Conservation (phyloP, 2,329 filamentous ascomycete genomes). For the Colletotrichum eremochloae region DNA sequence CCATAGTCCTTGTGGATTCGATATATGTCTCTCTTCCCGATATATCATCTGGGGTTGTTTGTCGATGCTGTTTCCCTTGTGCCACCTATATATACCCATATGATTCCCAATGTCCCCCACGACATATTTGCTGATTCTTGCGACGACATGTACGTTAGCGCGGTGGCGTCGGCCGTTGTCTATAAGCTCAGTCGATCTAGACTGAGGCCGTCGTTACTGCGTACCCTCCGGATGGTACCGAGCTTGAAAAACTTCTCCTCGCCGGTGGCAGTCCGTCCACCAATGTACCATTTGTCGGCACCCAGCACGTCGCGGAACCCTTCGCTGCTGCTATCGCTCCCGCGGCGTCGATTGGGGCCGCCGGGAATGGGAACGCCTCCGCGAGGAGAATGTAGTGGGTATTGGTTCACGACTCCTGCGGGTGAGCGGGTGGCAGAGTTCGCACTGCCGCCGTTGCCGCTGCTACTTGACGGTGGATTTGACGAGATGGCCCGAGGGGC, state of each 20-base stretch:
- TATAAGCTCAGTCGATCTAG: constrained; percentile 81
- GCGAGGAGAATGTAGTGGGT: constrained; percentile 48
- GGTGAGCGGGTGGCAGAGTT: constrained; percentile 41
- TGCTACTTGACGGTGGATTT: constrained; percentile 22
- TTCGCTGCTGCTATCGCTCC: constrained; percentile 81
- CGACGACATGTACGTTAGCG: constrained; percentile 44
- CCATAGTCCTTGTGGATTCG: constrained; percentile 14
- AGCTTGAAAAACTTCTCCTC: constrained; percentile 87
- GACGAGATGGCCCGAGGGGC: constrained; percentile 40
- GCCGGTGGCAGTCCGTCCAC: constrained; percentile 80
- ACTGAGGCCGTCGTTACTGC: constrained; percentile 81
- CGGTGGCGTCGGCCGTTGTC: constrained; percentile 35
- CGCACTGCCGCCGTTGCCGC: not conserved
- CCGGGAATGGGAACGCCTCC: constrained; percentile 57
- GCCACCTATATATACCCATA: constrained; percentile 23
- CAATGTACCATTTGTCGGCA: constrained; percentile 86
- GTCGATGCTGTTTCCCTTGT: constrained; percentile 25
- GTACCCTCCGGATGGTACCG: constrained; percentile 78
- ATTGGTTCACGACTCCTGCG: constrained; percentile 47
- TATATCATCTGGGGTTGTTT: constrained; percentile 14
- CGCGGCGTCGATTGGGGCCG: constrained; percentile 64
- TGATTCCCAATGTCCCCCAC: not conserved
- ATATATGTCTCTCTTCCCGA: constrained; percentile 12
- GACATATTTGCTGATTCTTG: constrained; percentile 15
- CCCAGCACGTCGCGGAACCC: constrained; percentile 81